phyloP scores from a whole-genome alignment of 208 protist species.

The Trypanosoma theileri region DNA sequence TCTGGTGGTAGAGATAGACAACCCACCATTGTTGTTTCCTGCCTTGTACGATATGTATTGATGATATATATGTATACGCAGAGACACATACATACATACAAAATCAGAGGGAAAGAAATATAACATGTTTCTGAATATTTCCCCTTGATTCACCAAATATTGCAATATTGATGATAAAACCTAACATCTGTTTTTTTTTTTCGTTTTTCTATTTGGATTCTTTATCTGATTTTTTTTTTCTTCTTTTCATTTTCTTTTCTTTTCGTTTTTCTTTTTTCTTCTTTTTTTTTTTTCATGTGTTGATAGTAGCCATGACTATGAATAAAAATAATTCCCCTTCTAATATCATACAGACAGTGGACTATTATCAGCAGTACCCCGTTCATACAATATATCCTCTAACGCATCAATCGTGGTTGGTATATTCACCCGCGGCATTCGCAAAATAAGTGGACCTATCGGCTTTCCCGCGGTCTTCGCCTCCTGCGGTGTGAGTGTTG shows the following conservation, averaged over 20 bases:
- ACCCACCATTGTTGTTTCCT: no score
- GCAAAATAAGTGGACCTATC: constrained; percentile 64
- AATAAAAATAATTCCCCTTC: not conserved
- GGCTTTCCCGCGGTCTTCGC: constrained; percentile 16
- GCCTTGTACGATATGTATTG: no score
- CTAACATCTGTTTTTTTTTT: no score
- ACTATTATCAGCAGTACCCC: not conserved
- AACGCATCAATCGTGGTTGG: constrained; percentile 76
- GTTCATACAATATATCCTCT: constrained; percentile 71
- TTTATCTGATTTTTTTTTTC: not conserved
- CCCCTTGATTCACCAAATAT: no score
- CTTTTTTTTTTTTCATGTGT: no score
- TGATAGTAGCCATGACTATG: no score
- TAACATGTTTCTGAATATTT: no score
- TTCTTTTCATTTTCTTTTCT: constrained; percentile 9
- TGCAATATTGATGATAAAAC: no score
- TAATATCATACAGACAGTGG: not conserved
- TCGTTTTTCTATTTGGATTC: not conserved
- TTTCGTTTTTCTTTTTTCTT: constrained; percentile 6
- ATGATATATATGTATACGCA: not conserved
- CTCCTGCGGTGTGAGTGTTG: constrained; percentile 36
- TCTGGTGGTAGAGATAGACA: no score
- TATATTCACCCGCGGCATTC: constrained; percentile 46
- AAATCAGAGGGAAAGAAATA: no score
- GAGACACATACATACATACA: no score